Evolutionary conservation across 495 filamentous ascomycete species (phyloP), one percentile per base, ranked within the genome.

Genomic region (Penicillium paradoxum): DNA sequence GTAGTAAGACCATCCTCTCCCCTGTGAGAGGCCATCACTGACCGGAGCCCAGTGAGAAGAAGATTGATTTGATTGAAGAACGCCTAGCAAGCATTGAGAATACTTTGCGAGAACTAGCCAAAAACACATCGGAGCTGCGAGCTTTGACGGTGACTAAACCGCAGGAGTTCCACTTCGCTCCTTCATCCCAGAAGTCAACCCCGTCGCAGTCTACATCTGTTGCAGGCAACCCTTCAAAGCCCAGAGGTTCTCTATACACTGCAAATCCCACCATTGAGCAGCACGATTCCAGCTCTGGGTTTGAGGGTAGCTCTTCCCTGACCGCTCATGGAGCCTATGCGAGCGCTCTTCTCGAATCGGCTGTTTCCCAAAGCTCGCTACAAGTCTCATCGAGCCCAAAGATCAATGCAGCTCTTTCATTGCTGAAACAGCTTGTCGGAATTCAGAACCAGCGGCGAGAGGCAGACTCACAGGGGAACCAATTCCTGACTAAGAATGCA

Each of bases 31-130:
- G 21, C 22, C 24, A 18, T 22, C 2, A 49, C 32, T 51, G 14
- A 38, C 42, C 15, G 13, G 24, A 22, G 9, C 46, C 17, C 49
- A 87, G 84, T 64, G 84, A 88, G 65, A 76, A 72, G 54, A 88
- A 88, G 65, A 85, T 88, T 41, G 84, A 87, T 57, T 64, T 76
- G 25, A 85, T 88, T 45, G 83, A 84, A 56, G 70, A 79, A 38
- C 82, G 83, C 4, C 75, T 88, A 6, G 76, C 71, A 3, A 71
- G 73, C 34, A 87, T 88, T 48, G 84, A 75, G 32, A 49, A 68
- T 18, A 70, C 79, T 49, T 70, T 87, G 1, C 72, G 68, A 19
- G 67, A 73, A 33, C 46, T 74, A 2, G 59, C 65, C 13, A 47
- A 11, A 14, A 46, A 45, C 7, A 45, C 53, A 40, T 55, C 58